phyloP scores from a whole-genome alignment of 2,329 filamentous ascomycete species.

The Plenodomus lindquistii region DNA sequence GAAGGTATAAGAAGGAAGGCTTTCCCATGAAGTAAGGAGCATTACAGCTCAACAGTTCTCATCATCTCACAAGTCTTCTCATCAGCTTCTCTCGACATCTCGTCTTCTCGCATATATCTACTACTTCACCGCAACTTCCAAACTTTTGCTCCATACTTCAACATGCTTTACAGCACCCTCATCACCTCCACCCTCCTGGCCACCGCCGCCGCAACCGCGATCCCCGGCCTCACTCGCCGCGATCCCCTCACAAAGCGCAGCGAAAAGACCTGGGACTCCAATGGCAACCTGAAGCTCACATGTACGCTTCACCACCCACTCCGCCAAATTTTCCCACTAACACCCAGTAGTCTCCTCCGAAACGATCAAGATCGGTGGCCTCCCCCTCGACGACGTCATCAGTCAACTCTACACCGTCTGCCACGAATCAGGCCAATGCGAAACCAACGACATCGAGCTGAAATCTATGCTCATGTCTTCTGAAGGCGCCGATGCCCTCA shows the following conservation, averaged over 20 bases:
- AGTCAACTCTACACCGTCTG: slow-evolving; percentile 9
- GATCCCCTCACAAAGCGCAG: slow-evolving; percentile 6
- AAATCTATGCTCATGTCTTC: not conserved
- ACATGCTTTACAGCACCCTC: slow-evolving; percentile 7
- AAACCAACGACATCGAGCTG: slow-evolving; percentile 16
- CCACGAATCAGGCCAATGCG: slow-evolving; percentile 18
- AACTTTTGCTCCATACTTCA: not conserved
- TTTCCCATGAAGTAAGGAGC: not conserved
- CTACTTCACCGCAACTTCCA: not conserved
- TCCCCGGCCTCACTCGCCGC: slow-evolving; percentile 4
- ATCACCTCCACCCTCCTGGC: slow-evolving; percentile 8
- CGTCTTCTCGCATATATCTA: not conserved
- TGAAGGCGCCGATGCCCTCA: slow-evolving; percentile 1
- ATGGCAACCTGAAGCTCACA: slow-evolving; percentile 15
- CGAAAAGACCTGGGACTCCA: slow-evolving; percentile 8
- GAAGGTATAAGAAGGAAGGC: not conserved
- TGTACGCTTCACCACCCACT: not conserved
- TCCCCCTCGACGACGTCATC: slow-evolving; percentile 17
- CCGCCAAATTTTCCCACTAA: not conserved
- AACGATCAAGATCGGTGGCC: slow-evolving; percentile 12
- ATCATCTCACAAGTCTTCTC: not conserved
- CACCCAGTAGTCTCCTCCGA: slow-evolving; percentile 32
- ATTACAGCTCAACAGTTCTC: not conserved
- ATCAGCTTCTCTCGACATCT: not conserved
- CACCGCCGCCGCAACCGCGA: slow-evolving; percentile 5